A percentile compares a stretch with the other conserved stretches of the same genome.
These are phyloP conservation scores for Caloboletus firmus DNA, from an alignment of 1,284 basidiomycete species.

Conservation along the genomic window DNA sequence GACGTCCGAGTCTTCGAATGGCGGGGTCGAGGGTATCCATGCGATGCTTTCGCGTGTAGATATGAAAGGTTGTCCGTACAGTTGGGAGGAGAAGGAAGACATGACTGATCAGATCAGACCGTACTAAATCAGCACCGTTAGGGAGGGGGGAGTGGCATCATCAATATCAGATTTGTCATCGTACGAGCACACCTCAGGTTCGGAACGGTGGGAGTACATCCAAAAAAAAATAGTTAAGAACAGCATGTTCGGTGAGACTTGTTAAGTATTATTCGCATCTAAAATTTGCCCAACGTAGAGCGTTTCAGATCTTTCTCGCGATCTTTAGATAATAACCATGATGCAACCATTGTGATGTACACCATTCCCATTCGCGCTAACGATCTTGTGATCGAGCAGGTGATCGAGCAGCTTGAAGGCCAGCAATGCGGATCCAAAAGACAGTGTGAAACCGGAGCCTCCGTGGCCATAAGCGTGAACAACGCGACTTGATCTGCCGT, in stretches of 20 bases:
- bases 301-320: not conserved
- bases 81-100: not conserved
- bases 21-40: slow-evolving; percentile 17
- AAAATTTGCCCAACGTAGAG: not conserved
- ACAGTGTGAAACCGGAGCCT: not conserved
- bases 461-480: not conserved
- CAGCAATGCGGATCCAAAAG: not conserved
- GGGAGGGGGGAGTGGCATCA: no score
- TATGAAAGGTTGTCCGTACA: slow-evolving; percentile 25
- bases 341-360: not conserved
- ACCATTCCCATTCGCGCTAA: not conserved
- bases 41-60: slow-evolving; percentile 27
- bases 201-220: no score
- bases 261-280: not conserved
- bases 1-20: slow-evolving; percentile 30
- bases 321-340: not conserved
- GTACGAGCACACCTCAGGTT: no score
- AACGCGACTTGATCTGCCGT: not conserved
- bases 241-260: no score
- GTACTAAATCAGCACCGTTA: not conserved
- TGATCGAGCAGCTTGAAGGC: not conserved
- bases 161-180: not conserved
- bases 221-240: no score
- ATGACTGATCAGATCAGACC: not conserved
- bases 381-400: not conserved